Conservation (phyloP, 129 eudicot genomes). For the Flaveria trinervia region DNA sequence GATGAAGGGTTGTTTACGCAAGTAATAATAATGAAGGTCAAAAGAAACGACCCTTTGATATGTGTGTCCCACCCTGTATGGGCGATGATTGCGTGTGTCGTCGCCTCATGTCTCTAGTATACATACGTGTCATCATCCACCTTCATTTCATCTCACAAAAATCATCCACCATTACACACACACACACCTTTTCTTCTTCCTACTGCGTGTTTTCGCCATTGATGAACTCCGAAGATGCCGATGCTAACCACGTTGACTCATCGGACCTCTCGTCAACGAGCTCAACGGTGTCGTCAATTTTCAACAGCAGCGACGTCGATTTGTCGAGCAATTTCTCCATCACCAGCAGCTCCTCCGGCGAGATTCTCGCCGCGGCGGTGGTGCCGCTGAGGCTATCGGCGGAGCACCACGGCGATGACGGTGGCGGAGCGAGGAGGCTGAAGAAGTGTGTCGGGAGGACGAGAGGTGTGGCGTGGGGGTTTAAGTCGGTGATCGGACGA, state of each 20-base stretch:
- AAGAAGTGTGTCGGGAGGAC: constrained; percentile 51
- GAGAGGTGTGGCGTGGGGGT: constrained; percentile 55
- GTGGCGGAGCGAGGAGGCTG: constrained; percentile 1
- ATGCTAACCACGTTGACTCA: constrained; percentile 25
- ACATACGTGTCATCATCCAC: constrained; percentile 45
- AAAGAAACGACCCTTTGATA: constrained; percentile 9
- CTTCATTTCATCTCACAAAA: constrained; percentile 10
- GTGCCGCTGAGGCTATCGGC: constrained; percentile 14
- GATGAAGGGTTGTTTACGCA: background rate
- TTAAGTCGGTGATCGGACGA: constrained; percentile 54
- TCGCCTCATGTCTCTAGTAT: constrained; percentile 24
- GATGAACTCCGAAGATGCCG: constrained; percentile 30
- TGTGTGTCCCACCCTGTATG: constrained; percentile 30
- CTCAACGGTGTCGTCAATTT: constrained; percentile 41
- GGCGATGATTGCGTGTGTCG: constrained; percentile 34
- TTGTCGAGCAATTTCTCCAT: constrained; percentile 32
- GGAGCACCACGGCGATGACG: background rate
- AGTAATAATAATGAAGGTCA: background rate
- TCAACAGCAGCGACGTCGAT: constrained; percentile 30
- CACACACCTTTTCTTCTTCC: background rate
- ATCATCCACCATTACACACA: background rate
- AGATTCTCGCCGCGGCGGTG: constrained; percentile 37
- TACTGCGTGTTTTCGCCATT: constrained; percentile 7
- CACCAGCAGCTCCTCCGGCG: constrained; percentile 52
- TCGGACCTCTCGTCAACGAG: constrained; percentile 29